These are phyloP conservation scores for Seiridium cupressi DNA, from an alignment of 2,329 filamentous ascomycete species.

Conservation along the genomic window DNA sequence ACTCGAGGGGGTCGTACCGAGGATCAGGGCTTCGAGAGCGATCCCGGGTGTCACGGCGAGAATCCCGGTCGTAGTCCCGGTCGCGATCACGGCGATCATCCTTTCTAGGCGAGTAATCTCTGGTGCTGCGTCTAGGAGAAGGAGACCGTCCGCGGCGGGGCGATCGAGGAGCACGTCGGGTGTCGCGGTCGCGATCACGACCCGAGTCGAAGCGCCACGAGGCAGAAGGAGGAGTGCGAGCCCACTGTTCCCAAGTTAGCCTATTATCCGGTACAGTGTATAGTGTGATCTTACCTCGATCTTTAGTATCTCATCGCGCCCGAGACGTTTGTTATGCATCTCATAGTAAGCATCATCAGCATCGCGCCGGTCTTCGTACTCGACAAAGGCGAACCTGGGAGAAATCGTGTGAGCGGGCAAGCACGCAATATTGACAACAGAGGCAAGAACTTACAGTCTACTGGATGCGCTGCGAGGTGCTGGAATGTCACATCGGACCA, in stretches of 20 bases:
- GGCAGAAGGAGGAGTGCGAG: constrained; percentile 93
- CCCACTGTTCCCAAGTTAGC: constrained; percentile 67
- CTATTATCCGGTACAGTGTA: constrained; percentile 7
- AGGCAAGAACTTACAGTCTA: constrained; percentile 75
- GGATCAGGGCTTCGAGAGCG: constrained; percentile 69
- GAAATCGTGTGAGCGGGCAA: background rate
- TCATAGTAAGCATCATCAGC: constrained; percentile 99
- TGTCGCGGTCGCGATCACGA: constrained; percentile 63
- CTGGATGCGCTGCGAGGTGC: constrained; percentile 91
- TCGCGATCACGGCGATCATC: constrained; percentile 83
- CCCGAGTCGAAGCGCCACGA: constrained; percentile 98
- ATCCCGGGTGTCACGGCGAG: constrained; percentile 54
- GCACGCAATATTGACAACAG: background rate
- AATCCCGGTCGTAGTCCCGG: constrained; percentile 50
- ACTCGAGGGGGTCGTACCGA: constrained; percentile 22
- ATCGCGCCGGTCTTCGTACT: constrained; percentile 97
- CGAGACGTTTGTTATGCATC: constrained; percentile 99
- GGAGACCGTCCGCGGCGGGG: constrained; percentile 71
- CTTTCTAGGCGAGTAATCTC: constrained; percentile 84
- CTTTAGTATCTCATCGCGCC: constrained; percentile 91
- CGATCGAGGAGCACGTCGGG: constrained; percentile 55
- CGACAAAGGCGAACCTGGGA: constrained; percentile 88
- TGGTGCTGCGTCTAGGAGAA: constrained; percentile 72
- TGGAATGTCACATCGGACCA: constrained; percentile 97
- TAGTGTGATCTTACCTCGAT: constrained; percentile 73